Evolutionary conservation across 129 eudicot genomes (phyloP).

Genomic region (Sambucus nigra): DNA sequence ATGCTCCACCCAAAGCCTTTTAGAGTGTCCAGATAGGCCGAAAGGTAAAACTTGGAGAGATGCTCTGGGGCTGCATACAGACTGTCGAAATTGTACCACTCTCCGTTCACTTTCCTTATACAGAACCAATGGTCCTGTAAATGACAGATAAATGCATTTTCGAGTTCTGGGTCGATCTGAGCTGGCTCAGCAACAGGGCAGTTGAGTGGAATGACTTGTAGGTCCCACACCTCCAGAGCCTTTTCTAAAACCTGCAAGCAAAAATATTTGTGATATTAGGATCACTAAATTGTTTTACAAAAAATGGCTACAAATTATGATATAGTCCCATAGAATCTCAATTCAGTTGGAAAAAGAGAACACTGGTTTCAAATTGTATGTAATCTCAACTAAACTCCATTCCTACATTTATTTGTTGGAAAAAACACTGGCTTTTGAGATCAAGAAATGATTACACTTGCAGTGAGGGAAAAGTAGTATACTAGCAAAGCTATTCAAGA

Average conservation of each 20-base stretch:
- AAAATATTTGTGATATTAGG: background rate
- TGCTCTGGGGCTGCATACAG: constrained; percentile 90
- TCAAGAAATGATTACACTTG: no score
- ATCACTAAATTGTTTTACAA: background rate
- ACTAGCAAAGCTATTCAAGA: no score
- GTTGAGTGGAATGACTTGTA: constrained; percentile 88
- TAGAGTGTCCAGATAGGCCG: constrained; percentile 82
- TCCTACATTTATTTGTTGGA: no score
- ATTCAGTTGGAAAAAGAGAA: background rate
- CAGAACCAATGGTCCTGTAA: constrained; percentile 98
- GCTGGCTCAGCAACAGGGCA: constrained; percentile 94
- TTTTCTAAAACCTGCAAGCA: constrained; percentile 73
- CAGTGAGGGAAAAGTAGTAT: no score
- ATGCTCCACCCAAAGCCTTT: constrained; percentile 96
- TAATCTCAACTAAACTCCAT: no score
- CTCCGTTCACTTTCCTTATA: constrained; percentile 88
- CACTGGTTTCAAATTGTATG: background rate
- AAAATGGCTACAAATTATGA: background rate
- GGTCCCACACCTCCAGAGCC: constrained; percentile 96
- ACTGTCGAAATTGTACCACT: constrained; percentile 98
- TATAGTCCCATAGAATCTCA: no score
- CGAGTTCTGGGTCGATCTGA: constrained; percentile 88
- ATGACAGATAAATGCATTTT: constrained; percentile 89
- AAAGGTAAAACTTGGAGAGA: constrained; percentile 88
- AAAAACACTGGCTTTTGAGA: no score